Base-by-base conservation (phyloP, 805 yeast species). In the Nakazawaea ernobii region DNA sequence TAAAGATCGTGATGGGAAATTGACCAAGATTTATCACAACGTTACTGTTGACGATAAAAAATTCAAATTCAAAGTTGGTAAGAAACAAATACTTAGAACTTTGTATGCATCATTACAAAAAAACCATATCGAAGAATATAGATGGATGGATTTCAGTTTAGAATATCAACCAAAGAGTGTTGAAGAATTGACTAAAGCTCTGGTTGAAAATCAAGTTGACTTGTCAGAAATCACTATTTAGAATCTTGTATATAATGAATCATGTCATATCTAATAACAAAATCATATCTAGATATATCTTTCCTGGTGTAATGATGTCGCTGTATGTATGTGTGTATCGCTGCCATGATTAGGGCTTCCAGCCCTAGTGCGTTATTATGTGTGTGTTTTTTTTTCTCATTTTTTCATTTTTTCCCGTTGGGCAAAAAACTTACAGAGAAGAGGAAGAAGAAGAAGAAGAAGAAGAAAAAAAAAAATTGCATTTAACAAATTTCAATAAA, bases 41-140 rank as follows among this genome's bases (percentile, higher is more conserved):
- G 79, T 77, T 32, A 44, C 41, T 1, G 58, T 67, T 39, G 61
- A 65, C 10, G 77, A 74, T 13, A 62, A 69, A 38, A 74, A 77
- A 38, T 49, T 70, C 35, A 69, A 75, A 47, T 60, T 89, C 45
- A 70, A 68, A 3, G 82, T 77, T 37, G 92, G 94, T 39, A 81
- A 81, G 64, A 76, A 86, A 60, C 77, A 72, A 57, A 68, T 89
- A 43, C 62, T 86, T 49, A 68, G 73, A 49, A 67, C 63, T 42
- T 68, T 86, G 54, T 83, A 69, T 59, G 77, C 80, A 9, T 67
- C 67, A 33, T 84, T 68, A 45, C 74, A 71, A 49, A 56, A 59
- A 24, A 59, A 67, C 42, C 71, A 75, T 6, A 62, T 68, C 49
- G 73, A 71, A 43, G 63, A 62, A 1, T 52, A 81, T 9, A 63